These are phyloP conservation scores for Lycium ferocissimum DNA, from an alignment of 257 asterid species.

Conservation along the genomic window DNA sequence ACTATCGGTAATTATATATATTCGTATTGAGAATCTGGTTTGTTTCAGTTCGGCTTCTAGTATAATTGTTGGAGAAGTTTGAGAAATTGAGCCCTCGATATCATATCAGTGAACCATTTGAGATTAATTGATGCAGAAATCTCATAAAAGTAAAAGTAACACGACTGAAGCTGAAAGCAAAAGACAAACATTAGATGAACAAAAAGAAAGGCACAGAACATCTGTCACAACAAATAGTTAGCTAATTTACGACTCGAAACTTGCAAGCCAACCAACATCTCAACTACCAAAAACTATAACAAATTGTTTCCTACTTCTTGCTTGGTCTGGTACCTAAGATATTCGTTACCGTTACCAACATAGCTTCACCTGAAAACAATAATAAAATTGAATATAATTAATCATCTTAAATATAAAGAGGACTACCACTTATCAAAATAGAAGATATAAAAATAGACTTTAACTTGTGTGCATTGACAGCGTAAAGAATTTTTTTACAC, in stretches of 20 bases:
- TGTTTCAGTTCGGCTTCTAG: no score
- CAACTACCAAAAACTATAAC: neutral
- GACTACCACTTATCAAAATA: neutral
- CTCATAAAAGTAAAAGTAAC: neutral
- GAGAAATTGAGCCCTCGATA: no score
- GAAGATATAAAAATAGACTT: neutral
- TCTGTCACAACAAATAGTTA: slow-evolving; percentile 18
- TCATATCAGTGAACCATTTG: no score
- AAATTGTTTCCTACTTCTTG: neutral
- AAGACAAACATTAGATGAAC: neutral
- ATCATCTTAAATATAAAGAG: no score
- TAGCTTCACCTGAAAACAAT: neutral
- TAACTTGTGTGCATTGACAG: no score
- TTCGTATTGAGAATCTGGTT: no score
- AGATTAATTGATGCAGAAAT: neutral
- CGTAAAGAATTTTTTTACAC: no score
- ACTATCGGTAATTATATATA: no score
- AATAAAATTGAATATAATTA: neutral
- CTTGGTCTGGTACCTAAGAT: neutral
- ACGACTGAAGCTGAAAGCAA: neutral
- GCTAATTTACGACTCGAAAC: slow-evolving; percentile 3
- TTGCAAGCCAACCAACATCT: slow-evolving; percentile 21
- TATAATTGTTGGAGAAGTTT: no score
- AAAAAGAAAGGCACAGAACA: neutral
- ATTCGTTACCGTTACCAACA: neutral